phyloP scores from a whole-genome alignment of 2,329 filamentous ascomycete species.

The Trichoderma arundinaceum region DNA sequence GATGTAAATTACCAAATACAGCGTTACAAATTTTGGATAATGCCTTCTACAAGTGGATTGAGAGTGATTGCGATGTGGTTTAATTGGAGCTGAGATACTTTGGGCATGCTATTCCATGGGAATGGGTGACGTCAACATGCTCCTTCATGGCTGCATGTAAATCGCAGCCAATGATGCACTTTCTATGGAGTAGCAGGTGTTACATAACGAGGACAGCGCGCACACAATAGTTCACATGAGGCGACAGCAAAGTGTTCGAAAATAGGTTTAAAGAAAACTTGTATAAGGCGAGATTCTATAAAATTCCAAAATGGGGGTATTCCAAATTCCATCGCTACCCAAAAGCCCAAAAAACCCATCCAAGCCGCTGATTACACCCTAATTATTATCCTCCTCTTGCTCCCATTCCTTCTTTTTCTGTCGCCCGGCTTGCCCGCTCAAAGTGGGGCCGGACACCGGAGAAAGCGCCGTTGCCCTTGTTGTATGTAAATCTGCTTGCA shows the following conservation, averaged over 20 bases:
- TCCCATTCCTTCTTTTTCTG: neutral
- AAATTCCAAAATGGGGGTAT: conserved; percentile 17
- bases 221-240: neutral
- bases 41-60: neutral
- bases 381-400: neutral
- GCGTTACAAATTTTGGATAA: neutral
- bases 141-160: conserved; percentile 1
- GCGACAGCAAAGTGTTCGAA: neutral
- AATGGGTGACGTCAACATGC: conserved; percentile 20
- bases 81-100: neutral
- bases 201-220: neutral
- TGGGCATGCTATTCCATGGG: neutral
- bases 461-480: conserved; percentile 1
- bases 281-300: neutral
- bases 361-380: neutral
- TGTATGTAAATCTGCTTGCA: neutral
- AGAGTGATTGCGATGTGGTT: neutral
- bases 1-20: neutral
- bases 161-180: neutral
- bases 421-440: neutral
- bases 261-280: neutral
- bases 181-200: too few species aligned
- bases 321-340: conserved; percentile 16
- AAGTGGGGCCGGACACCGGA: conserved; percentile 24
- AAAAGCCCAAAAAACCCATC: neutral